Conservation (phyloP, 2,329 filamentous ascomycete genomes). For the Neonectria sp. region DNA sequence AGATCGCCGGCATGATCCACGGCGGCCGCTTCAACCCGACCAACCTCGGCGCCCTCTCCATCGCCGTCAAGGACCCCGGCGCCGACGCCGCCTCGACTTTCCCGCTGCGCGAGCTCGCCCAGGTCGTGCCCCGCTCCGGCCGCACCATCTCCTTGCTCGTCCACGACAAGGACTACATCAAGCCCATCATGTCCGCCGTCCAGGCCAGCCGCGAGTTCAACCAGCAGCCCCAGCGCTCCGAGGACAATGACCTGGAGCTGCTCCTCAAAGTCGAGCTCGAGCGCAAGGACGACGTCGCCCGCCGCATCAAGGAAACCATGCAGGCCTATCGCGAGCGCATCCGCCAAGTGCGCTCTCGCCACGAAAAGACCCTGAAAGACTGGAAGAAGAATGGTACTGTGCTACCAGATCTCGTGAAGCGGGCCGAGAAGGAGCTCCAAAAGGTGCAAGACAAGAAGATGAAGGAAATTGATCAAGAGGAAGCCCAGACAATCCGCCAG, state of each 20-base stretch:
- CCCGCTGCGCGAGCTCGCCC: conserved; percentile 69
- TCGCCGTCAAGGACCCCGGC: conserved; percentile 53
- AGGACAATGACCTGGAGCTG: conserved; percentile 73
- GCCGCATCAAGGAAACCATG: conserved; percentile 61
- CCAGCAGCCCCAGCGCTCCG: conserved; percentile 72
- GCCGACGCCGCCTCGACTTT: conserved; percentile 52
- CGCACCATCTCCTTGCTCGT: conserved; percentile 60
- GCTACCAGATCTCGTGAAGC: conserved; percentile 63
- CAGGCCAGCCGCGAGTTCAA: conserved; percentile 69
- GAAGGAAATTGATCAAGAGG: conserved; percentile 63
- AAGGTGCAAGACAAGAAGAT: conserved; percentile 69
- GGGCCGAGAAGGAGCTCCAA: conserved; percentile 64
- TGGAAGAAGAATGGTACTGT: conserved; percentile 63
- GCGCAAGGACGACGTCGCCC: conserved; percentile 62
- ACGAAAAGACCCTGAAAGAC: conserved; percentile 64
- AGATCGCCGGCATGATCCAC: conserved; percentile 57
- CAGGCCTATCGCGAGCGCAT: conserved; percentile 68
- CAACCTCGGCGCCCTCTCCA: conserved; percentile 61
- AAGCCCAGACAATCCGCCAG: conserved; percentile 64
- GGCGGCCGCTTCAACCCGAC: conserved; percentile 69
- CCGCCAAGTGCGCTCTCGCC: conserved; percentile 61
- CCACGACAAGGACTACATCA: conserved; percentile 62
- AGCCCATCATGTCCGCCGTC: conserved; percentile 70
- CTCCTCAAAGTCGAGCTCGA: conserved; percentile 68
- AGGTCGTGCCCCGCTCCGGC: conserved; percentile 64